A percentile compares a stretch with the other conserved stretches of the same genome.
Conservation (phyloP, 164 flowering plant species). For the Vitis labrusca region DNA sequence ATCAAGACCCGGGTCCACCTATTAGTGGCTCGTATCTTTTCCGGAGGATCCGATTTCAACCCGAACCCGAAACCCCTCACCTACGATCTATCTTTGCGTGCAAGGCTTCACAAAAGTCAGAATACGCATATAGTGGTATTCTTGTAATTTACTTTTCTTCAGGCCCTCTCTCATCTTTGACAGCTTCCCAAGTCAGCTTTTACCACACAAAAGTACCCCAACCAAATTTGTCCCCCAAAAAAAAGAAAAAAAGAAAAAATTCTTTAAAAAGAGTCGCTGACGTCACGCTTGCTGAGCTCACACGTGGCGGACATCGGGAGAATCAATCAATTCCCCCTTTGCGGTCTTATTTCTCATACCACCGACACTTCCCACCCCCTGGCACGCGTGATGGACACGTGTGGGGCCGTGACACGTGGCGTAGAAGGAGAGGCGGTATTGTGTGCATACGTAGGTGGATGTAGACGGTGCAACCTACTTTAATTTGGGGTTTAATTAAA, state of each 20-base stretch:
- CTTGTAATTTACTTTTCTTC: background rate
- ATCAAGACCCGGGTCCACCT: too few relatives aligned
- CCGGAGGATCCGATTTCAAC: too few relatives aligned
- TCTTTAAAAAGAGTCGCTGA: background rate
- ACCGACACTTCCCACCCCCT: conserved; percentile 22
- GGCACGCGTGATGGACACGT: conserved; percentile 18
- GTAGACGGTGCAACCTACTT: conserved; percentile 27
- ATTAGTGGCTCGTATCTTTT: too few relatives aligned
- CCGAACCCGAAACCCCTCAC: too few relatives aligned
- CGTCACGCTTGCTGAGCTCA: background rate
- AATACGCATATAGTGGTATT: background rate
- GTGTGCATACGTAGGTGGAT: conserved; percentile 13
- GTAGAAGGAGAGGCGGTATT: background rate
- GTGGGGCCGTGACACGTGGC: conserved; percentile 18
- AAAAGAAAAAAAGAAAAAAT: too few relatives aligned
- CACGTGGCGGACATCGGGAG: conserved; percentile 1
- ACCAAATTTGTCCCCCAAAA: too few relatives aligned
- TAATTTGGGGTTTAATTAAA: background rate
- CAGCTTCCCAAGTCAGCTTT: too few relatives aligned
- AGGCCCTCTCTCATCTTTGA: too few relatives aligned
- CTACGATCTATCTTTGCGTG: too few relatives aligned
- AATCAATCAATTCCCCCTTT: background rate
- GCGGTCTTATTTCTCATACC: conserved; percentile 7
- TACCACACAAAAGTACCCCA: too few relatives aligned
- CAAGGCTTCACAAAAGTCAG: background rate